These are phyloP conservation scores for Colletotrichum destructivum DNA, from an alignment of 2,329 filamentous ascomycete genomes.

Conservation along the genomic window DNA sequence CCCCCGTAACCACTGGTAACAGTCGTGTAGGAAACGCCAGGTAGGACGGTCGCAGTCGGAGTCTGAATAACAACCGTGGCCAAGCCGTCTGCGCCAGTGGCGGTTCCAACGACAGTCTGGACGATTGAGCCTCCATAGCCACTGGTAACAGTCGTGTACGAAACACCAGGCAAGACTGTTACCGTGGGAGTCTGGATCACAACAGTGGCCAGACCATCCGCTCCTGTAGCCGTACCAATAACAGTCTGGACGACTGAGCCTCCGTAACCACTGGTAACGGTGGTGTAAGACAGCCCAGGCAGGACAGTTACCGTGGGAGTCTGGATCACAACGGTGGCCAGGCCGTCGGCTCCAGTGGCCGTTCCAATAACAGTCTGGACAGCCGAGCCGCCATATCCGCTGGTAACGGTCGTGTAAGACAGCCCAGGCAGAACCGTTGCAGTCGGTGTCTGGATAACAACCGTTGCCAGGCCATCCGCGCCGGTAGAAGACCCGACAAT, in stretches of 20 bases:
- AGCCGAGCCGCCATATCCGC: background rate
- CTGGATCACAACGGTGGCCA: background rate
- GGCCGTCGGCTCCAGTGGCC: background rate
- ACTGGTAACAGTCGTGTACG: conserved; percentile 9
- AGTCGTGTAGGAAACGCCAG: background rate
- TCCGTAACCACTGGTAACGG: conserved; percentile 18
- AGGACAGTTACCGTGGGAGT: background rate
- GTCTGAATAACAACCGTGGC: conserved; percentile 13
- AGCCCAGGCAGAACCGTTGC: background rate
- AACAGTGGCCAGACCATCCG: background rate
- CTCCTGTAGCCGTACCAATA: background rate
- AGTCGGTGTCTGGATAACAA: background rate
- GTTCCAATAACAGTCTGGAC: background rate
- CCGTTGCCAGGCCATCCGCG: background rate
- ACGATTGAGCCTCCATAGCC: conserved; percentile 13
- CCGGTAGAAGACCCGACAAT: background rate
- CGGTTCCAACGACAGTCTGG: background rate
- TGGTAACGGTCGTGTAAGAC: conserved; percentile 25
- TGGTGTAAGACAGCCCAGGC: background rate
- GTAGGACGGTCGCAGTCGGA: background rate
- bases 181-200: conserved; percentile 2
- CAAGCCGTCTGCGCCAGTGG: background rate
- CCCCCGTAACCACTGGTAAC: background rate
- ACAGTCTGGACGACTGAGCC: conserved; percentile 9
- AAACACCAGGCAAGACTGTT: background rate